A percentile compares a stretch with the other conserved stretches of the same genome.
These are phyloP conservation scores for Dictyostelium purpureum DNA, from an alignment of 78 protist species.

Conservation along the genomic window DNA sequence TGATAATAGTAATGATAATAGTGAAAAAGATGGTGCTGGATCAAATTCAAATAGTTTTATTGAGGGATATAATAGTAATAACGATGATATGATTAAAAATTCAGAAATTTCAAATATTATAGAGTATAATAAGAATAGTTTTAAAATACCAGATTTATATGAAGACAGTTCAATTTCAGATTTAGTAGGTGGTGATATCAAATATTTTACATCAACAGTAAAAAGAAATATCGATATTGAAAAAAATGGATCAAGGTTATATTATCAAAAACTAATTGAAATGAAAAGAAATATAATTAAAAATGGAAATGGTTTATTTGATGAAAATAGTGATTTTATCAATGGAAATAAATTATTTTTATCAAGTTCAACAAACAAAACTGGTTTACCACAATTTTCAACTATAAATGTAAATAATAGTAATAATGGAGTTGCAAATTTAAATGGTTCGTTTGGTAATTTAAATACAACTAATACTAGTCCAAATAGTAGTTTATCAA, in stretches of 20 bases:
- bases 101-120: neutral
- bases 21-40: neutral
- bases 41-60: too few relatives aligned
- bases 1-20: neutral
- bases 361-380: neutral
- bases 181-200: conserved; percentile 19
- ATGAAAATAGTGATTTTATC: too few relatives aligned
- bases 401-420: neutral
- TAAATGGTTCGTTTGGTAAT: neutral
- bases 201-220: conserved; percentile 59
- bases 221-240: conserved; percentile 70
- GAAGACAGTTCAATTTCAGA: neutral
- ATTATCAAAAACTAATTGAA: conserved; percentile 57
- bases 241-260: conserved; percentile 46
- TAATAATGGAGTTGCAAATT: neutral
- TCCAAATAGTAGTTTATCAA: neutral
- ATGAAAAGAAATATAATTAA: conserved; percentile 19
- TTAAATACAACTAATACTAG: too few relatives aligned
- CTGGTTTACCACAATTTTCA: neutral
- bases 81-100: neutral
- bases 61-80: neutral
- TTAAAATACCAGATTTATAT: neutral
- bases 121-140: neutral
- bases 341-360: too few relatives aligned
- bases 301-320: neutral